Conservation (phyloP, 192 early-diverging fungal species). For the Mortierella hygrophila region DNA sequence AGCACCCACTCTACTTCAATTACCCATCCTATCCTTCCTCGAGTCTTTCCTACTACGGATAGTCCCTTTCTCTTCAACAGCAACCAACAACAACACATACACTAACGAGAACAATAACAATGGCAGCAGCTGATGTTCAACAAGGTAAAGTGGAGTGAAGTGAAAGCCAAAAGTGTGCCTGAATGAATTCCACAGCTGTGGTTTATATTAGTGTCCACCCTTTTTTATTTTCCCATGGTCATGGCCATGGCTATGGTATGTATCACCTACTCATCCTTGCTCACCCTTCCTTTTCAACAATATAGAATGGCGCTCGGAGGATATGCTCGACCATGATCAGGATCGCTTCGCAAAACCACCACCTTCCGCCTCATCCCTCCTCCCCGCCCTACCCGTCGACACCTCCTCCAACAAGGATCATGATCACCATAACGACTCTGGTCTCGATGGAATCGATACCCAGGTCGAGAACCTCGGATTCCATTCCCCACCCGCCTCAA, state of each 20-base stretch:
- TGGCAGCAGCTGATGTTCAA: slow-evolving; percentile 36
- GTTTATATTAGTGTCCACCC: not conserved
- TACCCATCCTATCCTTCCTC: not conserved
- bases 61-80: not conserved
- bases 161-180: not conserved
- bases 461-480: slow-evolving; percentile 30
- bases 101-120: not conserved
- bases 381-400: slow-evolving; percentile 44
- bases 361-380: slow-evolving; percentile 15
- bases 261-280: not conserved
- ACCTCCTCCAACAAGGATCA: not conserved
- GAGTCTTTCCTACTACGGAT: not conserved
- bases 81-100: not conserved
- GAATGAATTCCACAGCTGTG: not conserved
- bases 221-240: not conserved
- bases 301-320: slow-evolving; percentile 35
- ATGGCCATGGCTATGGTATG: not conserved
- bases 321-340: slow-evolving; percentile 28
- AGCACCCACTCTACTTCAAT: not conserved
- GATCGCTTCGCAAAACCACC: slow-evolving; percentile 11
- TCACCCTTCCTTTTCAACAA: not conserved
- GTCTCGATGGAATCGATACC: slow-evolving; percentile 22
- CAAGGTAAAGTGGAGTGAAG: slow-evolving; percentile 10
- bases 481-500: not conserved
- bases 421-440: slow-evolving; percentile 2